phyloP scores from a whole-genome alignment of 2,329 filamentous ascomycete genomes.

The Apiospora malaysiana region DNA sequence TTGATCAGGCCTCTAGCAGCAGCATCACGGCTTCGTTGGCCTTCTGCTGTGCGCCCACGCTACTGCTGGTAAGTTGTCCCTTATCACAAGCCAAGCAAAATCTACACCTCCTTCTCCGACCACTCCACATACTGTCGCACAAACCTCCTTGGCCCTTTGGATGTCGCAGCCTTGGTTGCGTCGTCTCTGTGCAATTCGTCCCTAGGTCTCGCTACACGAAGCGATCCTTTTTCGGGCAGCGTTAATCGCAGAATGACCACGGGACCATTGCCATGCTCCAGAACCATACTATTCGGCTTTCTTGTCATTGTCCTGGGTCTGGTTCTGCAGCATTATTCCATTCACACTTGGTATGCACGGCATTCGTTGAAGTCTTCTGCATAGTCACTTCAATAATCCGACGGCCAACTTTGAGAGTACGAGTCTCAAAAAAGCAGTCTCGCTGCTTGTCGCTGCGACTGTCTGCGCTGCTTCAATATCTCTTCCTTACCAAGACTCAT shows the following conservation, averaged over 20 bases:
- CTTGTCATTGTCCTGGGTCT: neutral
- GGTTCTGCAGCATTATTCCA: neutral
- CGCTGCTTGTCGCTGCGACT: neutral
- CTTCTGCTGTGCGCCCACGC: constrained; percentile 22
- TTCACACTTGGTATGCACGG: constrained; percentile 1
- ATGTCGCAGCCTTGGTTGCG: neutral
- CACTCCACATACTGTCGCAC: neutral
- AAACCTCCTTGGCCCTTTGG: neutral
- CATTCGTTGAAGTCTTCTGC: neutral
- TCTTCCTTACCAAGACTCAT: neutral
- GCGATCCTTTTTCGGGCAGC: neutral
- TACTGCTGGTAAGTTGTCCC: constrained; percentile 23
- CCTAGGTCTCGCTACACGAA: neutral
- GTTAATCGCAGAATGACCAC: neutral
- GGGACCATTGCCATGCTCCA: neutral
- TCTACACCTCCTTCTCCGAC: neutral
- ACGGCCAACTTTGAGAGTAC: neutral
- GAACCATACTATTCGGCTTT: neutral
- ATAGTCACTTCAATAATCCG: neutral
- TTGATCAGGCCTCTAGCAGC: constrained; percentile 2
- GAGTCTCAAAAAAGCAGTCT: too few relatives aligned
- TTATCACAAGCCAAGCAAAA: constrained; percentile 4
- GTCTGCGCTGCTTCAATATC: neutral
- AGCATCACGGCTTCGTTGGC: constrained; percentile 20
- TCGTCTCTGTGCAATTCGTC: neutral